Conservation (phyloP, 306 rosid species). For the Cicer arietinum region DNA sequence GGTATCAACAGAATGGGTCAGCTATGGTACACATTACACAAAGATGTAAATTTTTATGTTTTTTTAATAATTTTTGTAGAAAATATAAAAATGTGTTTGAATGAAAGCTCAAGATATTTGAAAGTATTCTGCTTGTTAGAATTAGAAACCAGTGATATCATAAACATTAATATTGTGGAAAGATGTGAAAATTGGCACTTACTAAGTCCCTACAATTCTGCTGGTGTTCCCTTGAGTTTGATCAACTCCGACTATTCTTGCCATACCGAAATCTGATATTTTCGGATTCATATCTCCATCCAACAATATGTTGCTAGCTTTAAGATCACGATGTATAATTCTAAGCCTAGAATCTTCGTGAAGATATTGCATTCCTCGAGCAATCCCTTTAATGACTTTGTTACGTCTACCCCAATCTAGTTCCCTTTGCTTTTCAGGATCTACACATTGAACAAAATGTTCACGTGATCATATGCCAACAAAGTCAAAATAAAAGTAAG, state of each 20-base stretch:
- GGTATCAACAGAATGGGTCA: neutral
- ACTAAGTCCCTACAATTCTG: conserved; percentile 59
- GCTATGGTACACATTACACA: too few species aligned
- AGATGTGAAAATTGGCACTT: conserved; percentile 37
- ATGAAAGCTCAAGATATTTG: neutral
- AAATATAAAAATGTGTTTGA: neutral
- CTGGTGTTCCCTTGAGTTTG: conserved; percentile 51
- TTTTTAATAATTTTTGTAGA: too few species aligned
- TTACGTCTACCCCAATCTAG: conserved; percentile 54
- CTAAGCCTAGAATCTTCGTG: conserved; percentile 63
- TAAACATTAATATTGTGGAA: neutral
- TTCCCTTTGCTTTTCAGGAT: conserved; percentile 39
- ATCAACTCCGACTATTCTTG: conserved; percentile 47
- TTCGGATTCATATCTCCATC: conserved; percentile 58
- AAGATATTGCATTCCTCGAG: conserved; percentile 59
- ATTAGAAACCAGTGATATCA: conserved; percentile 4
- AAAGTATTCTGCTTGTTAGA: conserved; percentile 1
- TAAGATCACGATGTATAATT: conserved; percentile 66
- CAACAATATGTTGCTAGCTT: conserved; percentile 59
- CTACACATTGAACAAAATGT: conserved; percentile 33
- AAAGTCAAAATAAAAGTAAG: conserved; percentile 1
- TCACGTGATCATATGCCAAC: neutral
- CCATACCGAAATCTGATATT: conserved; percentile 67
- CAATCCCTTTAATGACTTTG: conserved; percentile 54
- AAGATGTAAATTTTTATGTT: too few species aligned